A percentile compares a stretch with the other conserved stretches of the same genome.
These are phyloP conservation scores for Microstegium vimineum DNA, from an alignment of 176 grass and related monocot species.

Conservation along the genomic window DNA sequence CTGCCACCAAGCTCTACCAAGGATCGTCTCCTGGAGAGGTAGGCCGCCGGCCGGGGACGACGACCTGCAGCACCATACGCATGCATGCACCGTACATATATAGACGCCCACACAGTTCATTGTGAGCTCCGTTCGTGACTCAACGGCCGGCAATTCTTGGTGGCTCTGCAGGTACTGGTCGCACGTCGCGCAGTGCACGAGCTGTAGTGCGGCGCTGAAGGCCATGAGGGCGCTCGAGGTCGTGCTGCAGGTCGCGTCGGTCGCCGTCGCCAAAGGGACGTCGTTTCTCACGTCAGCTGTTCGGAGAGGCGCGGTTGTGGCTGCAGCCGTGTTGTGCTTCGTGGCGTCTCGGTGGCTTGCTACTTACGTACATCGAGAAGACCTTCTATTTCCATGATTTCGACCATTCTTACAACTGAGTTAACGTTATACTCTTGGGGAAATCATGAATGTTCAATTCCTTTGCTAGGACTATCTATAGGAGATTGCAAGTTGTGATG, in stretches of 20 bases:
- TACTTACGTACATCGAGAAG: slow-evolving; percentile 77
- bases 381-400: no score
- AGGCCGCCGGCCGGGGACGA: no score
- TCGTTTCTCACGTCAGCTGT: slow-evolving; percentile 6
- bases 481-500: no score
- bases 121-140: no score
- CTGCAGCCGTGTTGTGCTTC: slow-evolving; percentile 56
- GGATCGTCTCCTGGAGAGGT: slow-evolving; percentile 59
- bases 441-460: no score
- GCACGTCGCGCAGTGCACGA: slow-evolving; percentile 73
- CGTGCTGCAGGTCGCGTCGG: slow-evolving; percentile 45
- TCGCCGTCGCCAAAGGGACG: slow-evolving; percentile 35
- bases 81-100: no score
- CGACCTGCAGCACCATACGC: no score
- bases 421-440: no score
- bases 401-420: slow-evolving; percentile 77
- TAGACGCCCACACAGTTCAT: no score
- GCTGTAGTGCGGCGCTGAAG: slow-evolving; percentile 59
- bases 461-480: no score
- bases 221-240: slow-evolving; percentile 46
- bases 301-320: slow-evolving; percentile 22
- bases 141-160: no score
- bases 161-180: slow-evolving; percentile 80
- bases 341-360: slow-evolving; percentile 53
- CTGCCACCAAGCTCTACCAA: slow-evolving; percentile 57